Base-by-base conservation (phyloP, 352 stramenopile genomes). In the Phytophthora pini region DNA sequence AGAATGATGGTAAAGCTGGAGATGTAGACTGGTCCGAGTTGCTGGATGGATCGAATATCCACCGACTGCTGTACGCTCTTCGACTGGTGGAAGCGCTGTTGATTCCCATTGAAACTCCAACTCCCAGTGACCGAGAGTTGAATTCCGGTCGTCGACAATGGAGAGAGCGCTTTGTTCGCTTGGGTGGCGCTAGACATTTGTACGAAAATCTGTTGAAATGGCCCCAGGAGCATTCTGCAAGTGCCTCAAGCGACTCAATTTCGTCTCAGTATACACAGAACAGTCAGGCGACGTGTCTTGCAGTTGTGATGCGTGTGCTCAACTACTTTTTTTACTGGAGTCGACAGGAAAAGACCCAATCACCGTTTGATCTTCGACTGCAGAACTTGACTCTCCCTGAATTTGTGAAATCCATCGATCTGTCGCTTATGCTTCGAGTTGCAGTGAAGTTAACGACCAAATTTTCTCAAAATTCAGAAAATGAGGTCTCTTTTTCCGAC, bases 101-200 rank as follows among this genome's bases (percentile, higher is more conserved):
- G 10, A 61, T 93, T 9, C 79, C 82, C 20, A 39, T 72, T 29
- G 69, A 76, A 22, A 22, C n/a, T 11, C n/a, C 13, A 32, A 12
- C 5, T 17, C 53, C 17, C 27, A 29, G 4, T 5, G 48, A 61
- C 6, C 20, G 50, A 0, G 54, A 80, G 8, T n/a, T 72, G 0
- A 77, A 91, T 56, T 71, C 56, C 0, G 79, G 82, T 2, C 75
- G 80, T 22, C 75, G 87, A 17, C 83, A 93, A 43, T 95, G 87
- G 87, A 80, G 83, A 39, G 83, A 95, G 22, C 83, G 83, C 0
- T 95, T 95, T 54, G 72, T 92, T 15, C 82, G 84, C 8, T 61
- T 93, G 9, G 84, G 83, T 17, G 87, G 87, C 9, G 56, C 63
- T 0, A 60, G 44, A 5, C 73, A 92, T 61, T 41, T 95, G 11